Conservation (phyloP, 208 protist species). For the Trypanosoma lewisi region DNA sequence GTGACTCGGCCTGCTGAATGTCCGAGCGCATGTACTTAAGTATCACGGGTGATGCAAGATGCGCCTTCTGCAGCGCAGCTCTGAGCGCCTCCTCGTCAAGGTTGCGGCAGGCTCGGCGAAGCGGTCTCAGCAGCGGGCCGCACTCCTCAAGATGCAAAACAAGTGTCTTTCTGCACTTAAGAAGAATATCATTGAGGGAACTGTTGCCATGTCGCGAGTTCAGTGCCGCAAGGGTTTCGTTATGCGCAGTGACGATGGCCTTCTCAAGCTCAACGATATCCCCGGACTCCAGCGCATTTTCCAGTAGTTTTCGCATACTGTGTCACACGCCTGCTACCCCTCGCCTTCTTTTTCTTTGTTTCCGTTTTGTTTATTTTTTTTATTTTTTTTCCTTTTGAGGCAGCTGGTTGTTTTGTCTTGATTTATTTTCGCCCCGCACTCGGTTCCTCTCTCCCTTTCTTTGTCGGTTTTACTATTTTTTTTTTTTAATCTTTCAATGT, state of each 20-base stretch:
- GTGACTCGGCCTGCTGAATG: constrained; percentile 52
- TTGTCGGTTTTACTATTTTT: not conserved
- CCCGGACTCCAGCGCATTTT: constrained; percentile 49
- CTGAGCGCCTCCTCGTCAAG: constrained; percentile 50
- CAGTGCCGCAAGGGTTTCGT: constrained; percentile 2
- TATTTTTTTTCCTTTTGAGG: too few species aligned
- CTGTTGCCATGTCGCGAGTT: constrained; percentile 17
- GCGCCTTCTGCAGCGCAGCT: constrained; percentile 41
- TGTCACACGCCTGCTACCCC: not conserved
- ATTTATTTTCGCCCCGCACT: too few species aligned
- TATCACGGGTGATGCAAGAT: constrained; percentile 36
- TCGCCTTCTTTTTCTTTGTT: not conserved
- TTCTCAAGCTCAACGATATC: constrained; percentile 67
- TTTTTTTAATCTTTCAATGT: not conserved
- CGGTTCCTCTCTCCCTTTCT: not conserved
- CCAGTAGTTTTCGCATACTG: constrained; percentile 13
- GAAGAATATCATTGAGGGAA: constrained; percentile 22
- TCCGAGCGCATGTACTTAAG: constrained; percentile 74
- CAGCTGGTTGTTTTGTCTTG: too few species aligned
- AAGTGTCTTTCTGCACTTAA: constrained; percentile 33
- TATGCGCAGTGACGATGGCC: constrained; percentile 44
- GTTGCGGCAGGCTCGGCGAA: constrained; percentile 53
- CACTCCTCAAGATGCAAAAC: constrained; percentile 51
- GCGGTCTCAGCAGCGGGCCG: constrained; percentile 47
- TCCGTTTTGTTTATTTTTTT: too few species aligned